Conservation (phyloP, 768 basidiomycete species). For the Gymnopilus dilepis region DNA sequence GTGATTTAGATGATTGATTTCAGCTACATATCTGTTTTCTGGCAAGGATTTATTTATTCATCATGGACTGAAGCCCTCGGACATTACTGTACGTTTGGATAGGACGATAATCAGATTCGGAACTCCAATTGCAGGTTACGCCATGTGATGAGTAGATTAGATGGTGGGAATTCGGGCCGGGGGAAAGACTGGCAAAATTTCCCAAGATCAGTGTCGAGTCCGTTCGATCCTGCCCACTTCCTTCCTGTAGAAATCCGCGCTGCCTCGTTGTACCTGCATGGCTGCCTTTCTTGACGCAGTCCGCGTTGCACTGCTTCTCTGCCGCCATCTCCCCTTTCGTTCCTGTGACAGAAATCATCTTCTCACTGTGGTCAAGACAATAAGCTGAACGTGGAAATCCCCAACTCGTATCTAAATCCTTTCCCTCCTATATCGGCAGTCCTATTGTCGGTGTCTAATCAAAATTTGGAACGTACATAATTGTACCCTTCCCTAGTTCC, state of each 20-base stretch:
- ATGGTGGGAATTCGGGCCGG: slow-evolving; percentile 6
- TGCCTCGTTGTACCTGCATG: slow-evolving; percentile 43
- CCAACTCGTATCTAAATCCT: slow-evolving; percentile 23
- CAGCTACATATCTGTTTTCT: not conserved
- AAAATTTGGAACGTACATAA: not conserved
- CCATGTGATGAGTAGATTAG: slow-evolving; percentile 15
- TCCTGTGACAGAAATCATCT: slow-evolving; percentile 31
- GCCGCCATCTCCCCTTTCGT: slow-evolving; percentile 16
- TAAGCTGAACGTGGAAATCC: slow-evolving; percentile 34
- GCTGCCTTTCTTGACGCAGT: slow-evolving; percentile 18
- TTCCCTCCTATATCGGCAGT: not conserved
- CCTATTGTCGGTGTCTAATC: slow-evolving; percentile 13
- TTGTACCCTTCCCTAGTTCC: not conserved
- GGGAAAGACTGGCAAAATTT: slow-evolving; percentile 1
- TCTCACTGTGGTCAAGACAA: slow-evolving; percentile 36
- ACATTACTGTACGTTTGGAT: slow-evolving; percentile 18
- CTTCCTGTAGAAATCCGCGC: slow-evolving; percentile 13
- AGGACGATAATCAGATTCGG: not conserved
- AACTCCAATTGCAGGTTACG: not conserved
- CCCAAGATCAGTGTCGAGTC: slow-evolving; percentile 7
- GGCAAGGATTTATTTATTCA: slow-evolving; percentile 16
- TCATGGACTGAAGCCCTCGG: slow-evolving; percentile 11
- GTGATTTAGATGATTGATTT: not conserved
- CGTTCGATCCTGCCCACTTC: not conserved
- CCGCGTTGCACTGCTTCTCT: slow-evolving; percentile 13